A percentile compares a stretch with the other conserved stretches of the same genome.
Evolutionary conservation across 352 stramenopile genomes (phyloP).

Genomic region (Pythium folliculosum): DNA sequence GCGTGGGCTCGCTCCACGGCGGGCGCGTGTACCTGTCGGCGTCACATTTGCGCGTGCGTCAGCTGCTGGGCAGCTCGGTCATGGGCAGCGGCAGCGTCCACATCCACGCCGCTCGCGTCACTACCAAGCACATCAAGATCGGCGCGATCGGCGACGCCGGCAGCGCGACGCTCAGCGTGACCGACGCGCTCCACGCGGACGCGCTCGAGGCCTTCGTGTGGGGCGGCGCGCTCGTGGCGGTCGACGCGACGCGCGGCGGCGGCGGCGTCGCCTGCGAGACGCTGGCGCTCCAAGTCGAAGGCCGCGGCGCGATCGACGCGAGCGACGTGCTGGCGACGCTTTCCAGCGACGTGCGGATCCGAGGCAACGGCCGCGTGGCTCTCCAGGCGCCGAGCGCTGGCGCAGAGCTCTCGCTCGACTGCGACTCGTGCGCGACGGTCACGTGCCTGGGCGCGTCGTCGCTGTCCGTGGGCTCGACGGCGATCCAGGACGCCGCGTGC

Average conservation of each 20-base stretch:
- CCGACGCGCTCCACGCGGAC: background rate
- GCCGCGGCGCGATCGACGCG: conserved; percentile 3
- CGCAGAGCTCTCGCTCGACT: background rate
- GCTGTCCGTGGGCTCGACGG: background rate
- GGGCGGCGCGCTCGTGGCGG: background rate
- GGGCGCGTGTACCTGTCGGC: background rate
- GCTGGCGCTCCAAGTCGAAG: background rate
- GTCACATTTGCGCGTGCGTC: background rate
- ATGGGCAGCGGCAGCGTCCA: conserved; percentile 3
- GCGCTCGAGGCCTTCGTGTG: conserved; percentile 1
- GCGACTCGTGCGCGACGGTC: conserved; percentile 4
- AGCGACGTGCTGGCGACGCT: background rate
- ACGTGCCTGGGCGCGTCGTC: background rate
- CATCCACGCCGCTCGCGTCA: background rate
- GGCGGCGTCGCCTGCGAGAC: background rate
- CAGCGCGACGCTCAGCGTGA: background rate
- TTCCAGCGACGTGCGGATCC: background rate
- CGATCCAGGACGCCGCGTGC: background rate
- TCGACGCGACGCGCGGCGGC: background rate
- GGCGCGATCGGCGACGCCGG: conserved; percentile 3
- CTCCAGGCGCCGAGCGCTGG: background rate
- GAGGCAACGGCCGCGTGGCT: background rate
- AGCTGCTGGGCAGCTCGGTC: conserved; percentile 1
- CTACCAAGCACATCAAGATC: background rate
- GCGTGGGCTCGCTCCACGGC: conserved; percentile 4